Base-by-base conservation (phyloP, 352 stramenopile genomes). In the Pythium chondricola region DNA sequence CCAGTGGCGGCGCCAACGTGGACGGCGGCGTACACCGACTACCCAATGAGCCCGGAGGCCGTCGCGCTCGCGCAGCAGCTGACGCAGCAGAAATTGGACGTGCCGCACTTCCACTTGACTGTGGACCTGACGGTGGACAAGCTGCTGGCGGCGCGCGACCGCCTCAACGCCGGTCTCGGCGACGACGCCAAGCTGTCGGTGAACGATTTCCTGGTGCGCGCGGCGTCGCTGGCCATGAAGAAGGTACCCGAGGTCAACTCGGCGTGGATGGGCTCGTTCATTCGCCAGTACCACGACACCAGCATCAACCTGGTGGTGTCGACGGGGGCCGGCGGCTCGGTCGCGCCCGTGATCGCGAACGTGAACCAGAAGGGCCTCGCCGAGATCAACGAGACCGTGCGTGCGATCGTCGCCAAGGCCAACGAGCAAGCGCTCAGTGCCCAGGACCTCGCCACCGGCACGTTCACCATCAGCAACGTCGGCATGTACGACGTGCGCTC, bases 201-300 rank as follows among this genome's bases (percentile, higher is more conserved):
- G 39, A 99, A 99, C 70, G 96, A 99, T 66, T 89, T 99, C 56
- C 82, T 99, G 44, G 94, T 99, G 55, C 95, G 95, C 47, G 93
- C 93, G 25, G 93, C 80, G 14, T 96, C 96, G 32, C 72, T 99
- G 38, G 95, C 96, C 10, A 92, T 99, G 56, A 80, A 93, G 52
- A 97, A 98, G 71, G 88, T 99, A 35, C 96, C 96, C 5, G 87
- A 97, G 56, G 88, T 80, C 43, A 92, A 92, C 71, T 97, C 65
- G 56, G 71, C 69, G 52, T 93, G 75, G 76, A 81, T 87, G 58
- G 75, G 82, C 58, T 88, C 73, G 52, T 96, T 97, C 54, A 95
- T 99, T 43, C 86, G 96, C 40, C 81, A 98, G 54, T 99, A 96
- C 69, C 79, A 97, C 56, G 85, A 93, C 40, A 78, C 96, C 25